Conservation (phyloP, 2,329 filamentous ascomycete genomes). For the Phyllosticta citriasiana region DNA sequence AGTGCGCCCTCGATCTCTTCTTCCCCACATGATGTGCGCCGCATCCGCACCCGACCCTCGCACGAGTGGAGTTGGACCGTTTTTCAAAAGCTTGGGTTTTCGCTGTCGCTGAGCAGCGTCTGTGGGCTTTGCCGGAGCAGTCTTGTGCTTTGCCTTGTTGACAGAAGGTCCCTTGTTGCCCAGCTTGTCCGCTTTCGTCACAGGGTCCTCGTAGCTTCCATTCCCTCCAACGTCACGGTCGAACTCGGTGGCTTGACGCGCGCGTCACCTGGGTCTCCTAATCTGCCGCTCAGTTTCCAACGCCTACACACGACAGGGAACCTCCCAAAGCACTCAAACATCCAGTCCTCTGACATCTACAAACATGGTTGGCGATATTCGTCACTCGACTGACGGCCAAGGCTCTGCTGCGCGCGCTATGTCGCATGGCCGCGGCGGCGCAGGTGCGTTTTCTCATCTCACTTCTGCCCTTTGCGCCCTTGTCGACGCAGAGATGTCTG, state of each 20-base stretch:
- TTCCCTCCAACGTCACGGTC: neutral
- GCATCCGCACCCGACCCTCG: neutral
- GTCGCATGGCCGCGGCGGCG: conserved; percentile 69
- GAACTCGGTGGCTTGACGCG: neutral
- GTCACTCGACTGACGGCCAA: conserved; percentile 12
- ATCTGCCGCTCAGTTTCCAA: neutral
- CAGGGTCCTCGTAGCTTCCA: neutral
- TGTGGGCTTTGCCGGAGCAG: neutral
- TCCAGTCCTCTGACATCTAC: neutral
- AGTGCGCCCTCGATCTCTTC: conserved; percentile 7
- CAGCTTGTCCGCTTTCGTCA: neutral
- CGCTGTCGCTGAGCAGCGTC: neutral
- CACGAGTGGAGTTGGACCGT: conserved; percentile 2
- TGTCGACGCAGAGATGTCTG: neutral
- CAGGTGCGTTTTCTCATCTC: conserved; percentile 37
- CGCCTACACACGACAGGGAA: neutral
- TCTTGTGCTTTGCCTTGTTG: neutral
- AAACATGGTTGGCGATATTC: conserved; percentile 11
- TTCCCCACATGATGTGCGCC: conserved; percentile 9
- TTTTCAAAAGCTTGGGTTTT: neutral
- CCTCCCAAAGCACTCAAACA: neutral
- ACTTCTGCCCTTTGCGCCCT: neutral
- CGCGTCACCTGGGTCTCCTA: neutral
- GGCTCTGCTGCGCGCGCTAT: conserved; percentile 20
- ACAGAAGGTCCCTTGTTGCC: neutral